A percentile compares a stretch with the other conserved stretches of the same genome.
Conservation (phyloP, 1,139 yeast genomes). For the Lodderomyces theae region DNA sequence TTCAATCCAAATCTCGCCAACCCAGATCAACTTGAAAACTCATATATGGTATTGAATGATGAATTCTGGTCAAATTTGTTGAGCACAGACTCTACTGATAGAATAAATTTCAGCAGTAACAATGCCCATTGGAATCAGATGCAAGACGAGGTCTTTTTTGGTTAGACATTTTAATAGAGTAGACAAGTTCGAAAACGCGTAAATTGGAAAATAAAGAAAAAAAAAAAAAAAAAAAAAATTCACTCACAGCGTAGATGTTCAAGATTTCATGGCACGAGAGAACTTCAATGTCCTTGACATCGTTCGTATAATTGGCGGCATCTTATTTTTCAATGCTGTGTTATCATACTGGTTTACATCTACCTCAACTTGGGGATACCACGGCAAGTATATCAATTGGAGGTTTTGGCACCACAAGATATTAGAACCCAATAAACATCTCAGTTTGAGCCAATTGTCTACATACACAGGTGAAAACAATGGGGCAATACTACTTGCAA, state of each 20-base stretch:
- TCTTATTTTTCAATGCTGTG: constrained; percentile 45
- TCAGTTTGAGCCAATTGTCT: constrained; percentile 50
- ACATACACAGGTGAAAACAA: constrained; percentile 51
- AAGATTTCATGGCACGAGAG: constrained; percentile 5
- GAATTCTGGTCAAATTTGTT: constrained; percentile 46
- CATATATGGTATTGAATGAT: constrained; percentile 27
- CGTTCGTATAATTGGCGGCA: constrained; percentile 45
- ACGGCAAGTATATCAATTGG: constrained; percentile 51
- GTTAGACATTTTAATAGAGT: no score
- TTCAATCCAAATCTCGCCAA: constrained; percentile 10
- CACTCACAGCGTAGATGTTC: not conserved
- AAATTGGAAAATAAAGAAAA: no score
- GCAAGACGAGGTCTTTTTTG: constrained; percentile 32
- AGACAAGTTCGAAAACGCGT: no score
- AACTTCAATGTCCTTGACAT: constrained; percentile 31
- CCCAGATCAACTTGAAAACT: constrained; percentile 27
- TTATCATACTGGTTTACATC: constrained; percentile 53
- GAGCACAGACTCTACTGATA: constrained; percentile 31
- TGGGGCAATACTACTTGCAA: constrained; percentile 61
- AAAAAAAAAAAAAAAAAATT: not conserved
- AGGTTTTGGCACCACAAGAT: constrained; percentile 34
- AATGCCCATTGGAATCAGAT: constrained; percentile 15
- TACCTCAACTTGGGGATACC: constrained; percentile 51
- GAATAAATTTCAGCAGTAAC: constrained; percentile 34
- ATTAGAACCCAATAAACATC: constrained; percentile 20